Percentiles rank a stretch among this genome's conserved stretches.
Conservation (phyloP, 495 filamentous ascomycete genomes). For the Aspergillus carlsbadensis region DNA sequence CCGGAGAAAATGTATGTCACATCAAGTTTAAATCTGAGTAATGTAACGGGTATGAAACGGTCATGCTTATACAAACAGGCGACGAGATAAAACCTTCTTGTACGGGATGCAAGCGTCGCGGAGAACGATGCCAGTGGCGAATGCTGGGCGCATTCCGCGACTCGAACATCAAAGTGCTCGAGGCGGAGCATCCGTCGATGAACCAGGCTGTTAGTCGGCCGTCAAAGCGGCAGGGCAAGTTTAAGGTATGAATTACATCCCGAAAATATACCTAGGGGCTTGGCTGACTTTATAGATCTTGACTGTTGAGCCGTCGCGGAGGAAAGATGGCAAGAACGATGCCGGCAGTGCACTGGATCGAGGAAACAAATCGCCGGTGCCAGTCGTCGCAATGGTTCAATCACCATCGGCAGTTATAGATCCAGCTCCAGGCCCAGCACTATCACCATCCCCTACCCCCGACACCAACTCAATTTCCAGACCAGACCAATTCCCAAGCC, state of each 20-base stretch:
- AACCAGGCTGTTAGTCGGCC: conserved; percentile 23
- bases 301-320: conserved; percentile 10
- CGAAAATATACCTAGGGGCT: neutral
- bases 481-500: neutral
- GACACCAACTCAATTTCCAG: neutral
- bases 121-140: conserved; percentile 34
- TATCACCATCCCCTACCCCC: neutral
- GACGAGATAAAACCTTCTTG: conserved; percentile 34
- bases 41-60: too few species aligned
- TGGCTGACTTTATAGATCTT: conserved; percentile 15
- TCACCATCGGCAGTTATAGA: neutral
- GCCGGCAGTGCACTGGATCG: neutral
- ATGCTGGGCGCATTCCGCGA: conserved; percentile 36
- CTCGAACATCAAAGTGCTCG: conserved; percentile 33
- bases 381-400: neutral
- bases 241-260: conserved; percentile 22
- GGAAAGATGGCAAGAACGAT: neutral
- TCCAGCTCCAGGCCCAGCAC: neutral
- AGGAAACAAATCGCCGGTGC: neutral
- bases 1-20: conserved; percentile 29
- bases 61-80: conserved; percentile 11
- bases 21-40: neutral
- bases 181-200: conserved; percentile 33
- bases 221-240: conserved; percentile 27
- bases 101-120: conserved; percentile 30